Evolutionary conservation across 202 grass and related monocot species (phyloP).

Genomic region (Schoenoplectus tabernaemontani): DNA sequence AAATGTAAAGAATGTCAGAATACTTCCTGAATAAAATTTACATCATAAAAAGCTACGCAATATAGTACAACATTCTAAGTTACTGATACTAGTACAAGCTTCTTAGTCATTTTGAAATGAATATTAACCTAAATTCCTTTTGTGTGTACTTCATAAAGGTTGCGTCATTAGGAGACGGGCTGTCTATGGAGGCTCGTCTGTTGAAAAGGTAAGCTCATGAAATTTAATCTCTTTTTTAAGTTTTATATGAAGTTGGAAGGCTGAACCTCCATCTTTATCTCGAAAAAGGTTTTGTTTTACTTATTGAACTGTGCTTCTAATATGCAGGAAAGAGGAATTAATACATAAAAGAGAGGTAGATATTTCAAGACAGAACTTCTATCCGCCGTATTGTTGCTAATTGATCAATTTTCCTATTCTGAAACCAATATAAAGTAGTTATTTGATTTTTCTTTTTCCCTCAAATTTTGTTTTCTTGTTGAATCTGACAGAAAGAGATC

Average conservation of each 20-base stretch:
- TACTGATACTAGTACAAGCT: neutral
- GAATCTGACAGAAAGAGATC: constrained; percentile 69
- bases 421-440: neutral
- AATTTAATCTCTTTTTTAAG: neutral
- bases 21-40: neutral
- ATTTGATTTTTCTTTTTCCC: neutral
- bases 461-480: constrained; percentile 15
- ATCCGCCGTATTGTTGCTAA: neutral
- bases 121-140: neutral
- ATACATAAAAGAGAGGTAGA: constrained; percentile 86
- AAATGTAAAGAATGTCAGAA: neutral
- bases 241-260: neutral
- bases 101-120: constrained; percentile 3
- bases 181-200: constrained; percentile 89
- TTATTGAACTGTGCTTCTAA: constrained; percentile 24
- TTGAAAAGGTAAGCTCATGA: constrained; percentile 69
- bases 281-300: neutral
- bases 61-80: neutral
- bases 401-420: constrained; percentile 1
- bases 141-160: constrained; percentile 38
- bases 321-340: constrained; percentile 80
- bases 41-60: neutral
- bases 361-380: neutral
- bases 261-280: neutral
- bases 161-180: constrained; percentile 76